Base-by-base conservation (phyloP, 2,329 filamentous ascomycete genomes). In the Colletotrichum sublineola region DNA sequence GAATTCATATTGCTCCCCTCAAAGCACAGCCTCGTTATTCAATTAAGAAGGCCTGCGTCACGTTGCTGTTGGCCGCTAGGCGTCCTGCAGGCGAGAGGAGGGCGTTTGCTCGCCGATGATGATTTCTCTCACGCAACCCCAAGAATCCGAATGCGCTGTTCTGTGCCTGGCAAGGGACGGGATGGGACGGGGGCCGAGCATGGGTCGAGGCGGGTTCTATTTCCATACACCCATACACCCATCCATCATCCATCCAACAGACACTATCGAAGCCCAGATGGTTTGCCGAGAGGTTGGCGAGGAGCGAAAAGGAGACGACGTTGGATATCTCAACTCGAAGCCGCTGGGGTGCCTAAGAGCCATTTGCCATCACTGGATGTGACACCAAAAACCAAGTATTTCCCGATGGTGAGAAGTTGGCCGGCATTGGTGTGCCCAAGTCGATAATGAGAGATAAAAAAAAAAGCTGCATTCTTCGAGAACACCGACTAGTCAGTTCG, bases 1-100 rank as follows among this genome's bases (percentile, higher is more conserved):
- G 29, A 33, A 4, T 24, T 55, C 40, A 58, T 60, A 46, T 58
- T 42, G 69, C 15, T n/a, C 55, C 12, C 24, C 52, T 4, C 15
- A 20, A 46, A 31, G 69, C 69, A 72, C 69, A 63, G 69, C 69
- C 69, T 69, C 69, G 40, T 33, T 66, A 60, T 64, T 68, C 58
- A 72, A 68, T 64, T 7, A 36, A 63, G 15, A 46, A 53, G 46
- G 5, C 15, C 55, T 36, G 40, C 53, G 46, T 46, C 62, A 53
- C 55, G 65, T 68, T 44, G 61, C 42, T 40, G 55, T 60, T 36
- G 46, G 24, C 44, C 52, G 62, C 38, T 57, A 48, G 48, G 56
- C 31, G 24, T 31, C 63, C 56, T 58, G 33, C 44, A 60, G 46
- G 53, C 29, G 44, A 58, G 38, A 69, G 7, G 33, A 58, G 44